phyloP scores from a whole-genome alignment of 2,329 filamentous ascomycete genomes.

The Penicillium sp. region DNA sequence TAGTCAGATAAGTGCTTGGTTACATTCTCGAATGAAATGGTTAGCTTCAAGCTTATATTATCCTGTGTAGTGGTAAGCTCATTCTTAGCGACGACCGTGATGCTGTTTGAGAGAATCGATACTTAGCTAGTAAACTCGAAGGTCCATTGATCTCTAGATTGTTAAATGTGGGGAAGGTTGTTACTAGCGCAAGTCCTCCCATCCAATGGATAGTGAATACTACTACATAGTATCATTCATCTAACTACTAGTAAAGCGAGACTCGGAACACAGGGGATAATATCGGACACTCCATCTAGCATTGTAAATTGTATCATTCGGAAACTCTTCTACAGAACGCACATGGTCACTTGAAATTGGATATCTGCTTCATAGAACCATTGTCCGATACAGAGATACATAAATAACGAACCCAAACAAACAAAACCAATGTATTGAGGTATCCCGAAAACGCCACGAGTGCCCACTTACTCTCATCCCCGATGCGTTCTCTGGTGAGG shows the following conservation, averaged over 20 bases:
- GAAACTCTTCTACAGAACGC: neutral
- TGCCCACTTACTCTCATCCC: slow-evolving; percentile 14
- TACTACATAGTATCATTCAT: no score
- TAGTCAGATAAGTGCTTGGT: no score
- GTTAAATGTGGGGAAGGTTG: slow-evolving; percentile 2
- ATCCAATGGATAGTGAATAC: no score
- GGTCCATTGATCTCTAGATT: slow-evolving; percentile 1
- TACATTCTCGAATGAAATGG: no score
- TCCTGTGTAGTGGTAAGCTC: neutral
- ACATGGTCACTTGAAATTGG: neutral
- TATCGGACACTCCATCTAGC: no score
- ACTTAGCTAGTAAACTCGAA: no score
- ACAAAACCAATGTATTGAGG: slow-evolving; percentile 20
- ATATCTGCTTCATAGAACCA: neutral
- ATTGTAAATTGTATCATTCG: no score
- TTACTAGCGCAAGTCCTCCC: neutral
- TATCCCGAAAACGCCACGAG: slow-evolving; percentile 25
- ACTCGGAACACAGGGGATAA: no score
- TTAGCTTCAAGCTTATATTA: no score
- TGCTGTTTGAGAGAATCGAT: neutral
- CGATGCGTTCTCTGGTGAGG: slow-evolving; percentile 3
- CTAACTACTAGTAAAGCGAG: no score
- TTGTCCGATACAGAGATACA: slow-evolving; percentile 11
- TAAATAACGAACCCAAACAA: slow-evolving; percentile 8
- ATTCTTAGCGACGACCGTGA: neutral